Evolutionary conservation across 805 yeast species (phyloP).

Genomic region (Kuraishia hungarica): DNA sequence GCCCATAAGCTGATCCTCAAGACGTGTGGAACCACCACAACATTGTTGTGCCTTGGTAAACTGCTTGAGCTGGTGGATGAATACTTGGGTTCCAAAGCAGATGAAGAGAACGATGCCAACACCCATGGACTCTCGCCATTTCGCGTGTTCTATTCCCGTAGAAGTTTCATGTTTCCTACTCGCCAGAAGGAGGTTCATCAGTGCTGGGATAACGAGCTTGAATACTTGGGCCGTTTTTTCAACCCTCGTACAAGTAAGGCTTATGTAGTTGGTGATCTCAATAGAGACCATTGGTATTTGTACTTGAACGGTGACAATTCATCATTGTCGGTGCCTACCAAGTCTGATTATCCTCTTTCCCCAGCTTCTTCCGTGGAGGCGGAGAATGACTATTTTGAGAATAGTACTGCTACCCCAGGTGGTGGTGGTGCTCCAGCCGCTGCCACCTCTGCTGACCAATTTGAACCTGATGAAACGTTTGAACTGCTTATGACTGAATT

Average conservation of each 20-base stretch:
- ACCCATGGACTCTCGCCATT: conserved; percentile 30
- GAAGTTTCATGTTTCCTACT: conserved; percentile 88
- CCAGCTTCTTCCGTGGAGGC: conserved; percentile 7
- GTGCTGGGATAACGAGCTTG: conserved; percentile 78
- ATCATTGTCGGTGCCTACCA: background rate
- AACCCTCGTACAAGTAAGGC: conserved; percentile 46
- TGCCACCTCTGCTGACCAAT: background rate
- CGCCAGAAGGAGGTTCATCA: conserved; percentile 74
- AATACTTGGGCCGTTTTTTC: conserved; percentile 59
- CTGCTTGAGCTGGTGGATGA: conserved; percentile 43
- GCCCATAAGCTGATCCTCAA: conserved; percentile 79
- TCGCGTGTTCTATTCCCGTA: conserved; percentile 81
- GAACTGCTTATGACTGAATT: conserved; percentile 90
- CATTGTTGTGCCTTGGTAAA: conserved; percentile 65
- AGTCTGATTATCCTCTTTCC: conserved; percentile 11
- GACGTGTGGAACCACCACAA: conserved; percentile 95
- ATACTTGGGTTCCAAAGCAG: conserved; percentile 19
- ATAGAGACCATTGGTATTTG: conserved; percentile 86
- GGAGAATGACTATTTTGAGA: background rate
- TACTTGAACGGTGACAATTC: conserved; percentile 48
- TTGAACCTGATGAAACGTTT: conserved; percentile 49
- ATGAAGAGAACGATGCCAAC: conserved; percentile 18
- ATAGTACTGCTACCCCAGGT: too few species aligned
- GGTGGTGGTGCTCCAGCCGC: background rate
- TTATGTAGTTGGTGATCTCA: conserved; percentile 73